These are phyloP conservation scores for Yarrowia hollandica DNA, from an alignment of 805 yeast genomes.

Conservation along the genomic window DNA sequence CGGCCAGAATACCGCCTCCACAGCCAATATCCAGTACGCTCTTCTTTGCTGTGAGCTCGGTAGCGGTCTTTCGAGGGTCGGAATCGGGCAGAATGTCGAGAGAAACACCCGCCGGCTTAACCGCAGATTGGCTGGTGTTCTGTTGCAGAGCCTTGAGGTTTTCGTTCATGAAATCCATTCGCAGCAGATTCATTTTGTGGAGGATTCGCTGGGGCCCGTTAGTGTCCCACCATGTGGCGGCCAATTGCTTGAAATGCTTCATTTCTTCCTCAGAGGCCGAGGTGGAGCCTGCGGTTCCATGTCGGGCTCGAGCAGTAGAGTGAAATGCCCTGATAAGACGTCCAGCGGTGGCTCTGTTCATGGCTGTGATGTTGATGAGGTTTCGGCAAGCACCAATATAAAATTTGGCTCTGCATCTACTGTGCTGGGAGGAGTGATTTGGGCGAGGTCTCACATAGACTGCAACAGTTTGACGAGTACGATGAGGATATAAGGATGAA, in stretches of 20 bases:
- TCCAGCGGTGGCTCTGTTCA: slow-evolving; percentile 21
- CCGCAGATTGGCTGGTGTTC: not conserved
- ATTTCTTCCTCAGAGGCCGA: slow-evolving; percentile 55
- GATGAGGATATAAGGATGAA: too few species aligned
- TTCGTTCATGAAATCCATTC: slow-evolving; percentile 81
- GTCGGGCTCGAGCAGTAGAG: slow-evolving; percentile 1
- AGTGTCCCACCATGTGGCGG: slow-evolving; percentile 98
- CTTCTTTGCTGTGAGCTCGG: slow-evolving; percentile 39
- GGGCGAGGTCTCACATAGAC: too few species aligned
- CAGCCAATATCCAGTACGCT: slow-evolving; percentile 87
- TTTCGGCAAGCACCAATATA: not conserved
- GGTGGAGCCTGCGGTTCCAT: slow-evolving; percentile 24
- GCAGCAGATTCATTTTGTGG: slow-evolving; percentile 87
- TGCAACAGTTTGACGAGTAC: too few species aligned
- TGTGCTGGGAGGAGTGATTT: not conserved
- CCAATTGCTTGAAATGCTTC: slow-evolving; percentile 79
- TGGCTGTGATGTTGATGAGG: slow-evolving; percentile 2
- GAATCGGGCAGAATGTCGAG: slow-evolving; percentile 61
- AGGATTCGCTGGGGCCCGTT: slow-evolving; percentile 89
- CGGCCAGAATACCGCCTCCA: slow-evolving; percentile 96
- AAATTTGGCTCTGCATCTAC: slow-evolving; percentile 4
- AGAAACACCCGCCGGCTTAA: slow-evolving; percentile 76
- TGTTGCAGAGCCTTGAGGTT: slow-evolving; percentile 44
- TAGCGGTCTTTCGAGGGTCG: slow-evolving; percentile 42
- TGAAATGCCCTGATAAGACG: slow-evolving; percentile 15